Conservation (phyloP, 768 basidiomycete genomes). For the Neoboletus magnificus region DNA sequence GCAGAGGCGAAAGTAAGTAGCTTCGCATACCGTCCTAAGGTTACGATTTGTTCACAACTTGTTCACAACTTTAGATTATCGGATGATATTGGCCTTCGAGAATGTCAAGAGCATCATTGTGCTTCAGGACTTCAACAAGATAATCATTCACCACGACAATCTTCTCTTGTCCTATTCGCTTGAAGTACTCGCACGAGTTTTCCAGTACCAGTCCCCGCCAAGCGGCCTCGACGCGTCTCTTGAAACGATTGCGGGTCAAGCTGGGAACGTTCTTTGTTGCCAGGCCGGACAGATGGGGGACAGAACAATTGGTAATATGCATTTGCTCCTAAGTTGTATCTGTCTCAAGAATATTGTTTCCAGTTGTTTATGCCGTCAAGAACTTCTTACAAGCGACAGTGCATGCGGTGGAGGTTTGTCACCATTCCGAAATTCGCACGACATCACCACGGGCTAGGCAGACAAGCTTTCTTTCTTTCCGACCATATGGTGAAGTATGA, state of each 20-base stretch:
- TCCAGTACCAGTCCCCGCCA: constrained; percentile 44
- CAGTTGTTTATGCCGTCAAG: constrained; percentile 70
- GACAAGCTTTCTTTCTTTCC: constrained; percentile 43
- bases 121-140: constrained; percentile 59
- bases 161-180: constrained; percentile 65
- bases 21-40: neutral
- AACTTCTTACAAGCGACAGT: constrained; percentile 57
- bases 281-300: constrained; percentile 51
- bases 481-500: constrained; percentile 63
- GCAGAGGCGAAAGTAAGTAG: constrained; percentile 50
- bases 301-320: constrained; percentile 52
- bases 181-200: constrained; percentile 62
- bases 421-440: constrained; percentile 35
- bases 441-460: constrained; percentile 35
- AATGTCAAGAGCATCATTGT: constrained; percentile 55
- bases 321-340: neutral
- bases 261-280: constrained; percentile 58
- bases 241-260: constrained; percentile 58
- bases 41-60: neutral
- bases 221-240: constrained; percentile 51
- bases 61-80: constrained; percentile 45
- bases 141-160: constrained; percentile 61
- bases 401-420: constrained; percentile 56
- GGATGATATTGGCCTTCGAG: constrained; percentile 48
- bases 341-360: constrained; percentile 6